Evolutionary conservation across 2,329 filamentous ascomycete species (phyloP), one percentile per base, ranked within the genome.

Genomic region (Bipolaris sorokiniana): DNA sequence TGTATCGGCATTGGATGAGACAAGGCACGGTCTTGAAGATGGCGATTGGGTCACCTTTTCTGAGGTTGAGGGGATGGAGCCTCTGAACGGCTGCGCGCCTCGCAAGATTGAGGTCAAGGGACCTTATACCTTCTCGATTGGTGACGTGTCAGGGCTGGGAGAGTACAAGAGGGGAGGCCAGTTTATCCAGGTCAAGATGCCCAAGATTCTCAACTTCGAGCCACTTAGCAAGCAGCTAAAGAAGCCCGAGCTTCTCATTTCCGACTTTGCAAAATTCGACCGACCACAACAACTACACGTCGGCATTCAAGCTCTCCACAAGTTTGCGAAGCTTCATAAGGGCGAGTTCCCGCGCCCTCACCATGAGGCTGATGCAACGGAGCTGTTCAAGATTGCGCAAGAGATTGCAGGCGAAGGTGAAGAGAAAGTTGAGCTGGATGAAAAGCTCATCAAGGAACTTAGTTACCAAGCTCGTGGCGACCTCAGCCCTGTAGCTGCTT

Each of bases 171-270:
- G 90, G 49, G 94, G 94, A 45, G 95, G 95, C 59, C 86, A 97
- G 58, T 99, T 90, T 77, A 89, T 91, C 37, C 95, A 99, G 78
- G 95, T 98, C 77, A 99, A 98, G 84, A 97, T 97, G 94, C 95
- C 95, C 48, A 97, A 95, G 80, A 86, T 92, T 52, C 79, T 98
- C 70, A 86, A 95, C 75, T 99, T 98, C 79, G 91, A 97, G 80
- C 83, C 87, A 38, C 86, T 97, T 55, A 88, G 88, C 40, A 81
- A 86, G 50, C 86, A 96, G 59, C 78, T 97, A 54, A 91, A 91
- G 78, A 90, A 92, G 56, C 95, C 95, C 2, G 94, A 97, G 70
- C 87, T 96, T 63, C 80, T 98, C 70, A 86, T 97, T 59, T 96
- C 95, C 20, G 95, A 99, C 76, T 99, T 93, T 73, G 95, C 95